Percentiles rank a stretch among this genome's conserved stretches.
phyloP scores from a whole-genome alignment of 129 eudicot genomes.

The Kitagawia praeruptora region DNA sequence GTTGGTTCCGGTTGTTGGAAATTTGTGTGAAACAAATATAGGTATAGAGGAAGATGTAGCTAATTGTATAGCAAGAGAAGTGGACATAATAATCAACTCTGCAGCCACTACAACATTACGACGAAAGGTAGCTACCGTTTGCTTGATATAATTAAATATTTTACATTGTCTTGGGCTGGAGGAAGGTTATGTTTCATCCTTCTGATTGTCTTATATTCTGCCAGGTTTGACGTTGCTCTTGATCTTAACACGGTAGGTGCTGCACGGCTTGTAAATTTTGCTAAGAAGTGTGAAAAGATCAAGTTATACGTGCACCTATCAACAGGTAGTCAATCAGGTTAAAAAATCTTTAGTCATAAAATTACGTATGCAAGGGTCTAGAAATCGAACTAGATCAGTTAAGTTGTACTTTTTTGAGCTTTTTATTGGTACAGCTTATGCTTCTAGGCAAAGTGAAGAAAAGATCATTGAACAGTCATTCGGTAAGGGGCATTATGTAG shows the following conservation, averaged over 20 bases:
- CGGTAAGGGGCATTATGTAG: neutral
- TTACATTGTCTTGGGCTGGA: too few relatives aligned
- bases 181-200: neutral
- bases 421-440: neutral
- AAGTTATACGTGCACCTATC: constrained; percentile 43
- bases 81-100: constrained; percentile 56
- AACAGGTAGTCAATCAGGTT: constrained; percentile 29
- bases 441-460: neutral
- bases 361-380: neutral
- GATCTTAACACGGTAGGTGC: constrained; percentile 36
- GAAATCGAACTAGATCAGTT: neutral
- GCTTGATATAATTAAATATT: too few relatives aligned
- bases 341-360: neutral
- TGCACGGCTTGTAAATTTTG: constrained; percentile 30
- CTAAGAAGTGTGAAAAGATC: constrained; percentile 29
- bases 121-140: constrained; percentile 38
- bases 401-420: neutral
- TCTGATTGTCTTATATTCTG: neutral
- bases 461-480: neutral
- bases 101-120: constrained; percentile 78
- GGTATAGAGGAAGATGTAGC: neutral
- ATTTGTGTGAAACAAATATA: neutral
- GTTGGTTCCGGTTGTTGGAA: neutral
- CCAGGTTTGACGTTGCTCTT: constrained; percentile 40
- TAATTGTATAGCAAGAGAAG: constrained; percentile 4